These are phyloP conservation scores for Nissolia schottii DNA, from an alignment of 306 rosid species.

Conservation along the genomic window DNA sequence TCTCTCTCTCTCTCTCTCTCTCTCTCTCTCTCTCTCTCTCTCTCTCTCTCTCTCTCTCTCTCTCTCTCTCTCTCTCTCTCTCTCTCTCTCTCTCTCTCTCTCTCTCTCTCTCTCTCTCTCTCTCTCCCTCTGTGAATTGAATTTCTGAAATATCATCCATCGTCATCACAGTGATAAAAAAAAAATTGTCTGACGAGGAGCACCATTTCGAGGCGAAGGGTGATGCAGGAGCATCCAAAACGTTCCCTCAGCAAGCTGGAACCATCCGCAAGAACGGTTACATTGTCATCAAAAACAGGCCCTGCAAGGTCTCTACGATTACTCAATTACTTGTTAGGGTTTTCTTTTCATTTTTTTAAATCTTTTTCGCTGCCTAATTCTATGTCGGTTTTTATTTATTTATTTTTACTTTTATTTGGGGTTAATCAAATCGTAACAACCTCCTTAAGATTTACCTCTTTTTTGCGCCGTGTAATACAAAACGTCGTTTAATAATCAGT, in stretches of 20 bases:
- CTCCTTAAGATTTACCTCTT: not conserved
- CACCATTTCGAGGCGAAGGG: constrained; percentile 97
- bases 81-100: not conserved
- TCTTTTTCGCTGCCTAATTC: not conserved
- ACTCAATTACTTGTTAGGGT: too few relatives aligned
- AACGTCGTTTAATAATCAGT: not conserved
- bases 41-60: not conserved
- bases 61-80: not conserved
- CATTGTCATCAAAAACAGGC: constrained; percentile 82
- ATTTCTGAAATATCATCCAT: too few relatives aligned
- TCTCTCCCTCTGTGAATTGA: too few relatives aligned
- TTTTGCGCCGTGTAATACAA: not conserved
- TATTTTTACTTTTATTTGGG: not conserved
- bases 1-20: not conserved
- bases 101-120: not conserved
- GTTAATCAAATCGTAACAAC: not conserved
- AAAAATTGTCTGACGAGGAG: constrained; percentile 99
- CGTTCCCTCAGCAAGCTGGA: constrained; percentile 96
- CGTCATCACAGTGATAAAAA: not conserved
- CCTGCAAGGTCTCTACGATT: constrained; percentile 70
- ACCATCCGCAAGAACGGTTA: constrained; percentile 92
- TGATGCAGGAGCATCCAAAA: constrained; percentile 97
- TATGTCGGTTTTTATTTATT: not conserved
- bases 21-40: not conserved
- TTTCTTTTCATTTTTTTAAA: not conserved